Conservation (phyloP, 2,329 filamentous ascomycete species). For the Colletotrichum camelliae region DNA sequence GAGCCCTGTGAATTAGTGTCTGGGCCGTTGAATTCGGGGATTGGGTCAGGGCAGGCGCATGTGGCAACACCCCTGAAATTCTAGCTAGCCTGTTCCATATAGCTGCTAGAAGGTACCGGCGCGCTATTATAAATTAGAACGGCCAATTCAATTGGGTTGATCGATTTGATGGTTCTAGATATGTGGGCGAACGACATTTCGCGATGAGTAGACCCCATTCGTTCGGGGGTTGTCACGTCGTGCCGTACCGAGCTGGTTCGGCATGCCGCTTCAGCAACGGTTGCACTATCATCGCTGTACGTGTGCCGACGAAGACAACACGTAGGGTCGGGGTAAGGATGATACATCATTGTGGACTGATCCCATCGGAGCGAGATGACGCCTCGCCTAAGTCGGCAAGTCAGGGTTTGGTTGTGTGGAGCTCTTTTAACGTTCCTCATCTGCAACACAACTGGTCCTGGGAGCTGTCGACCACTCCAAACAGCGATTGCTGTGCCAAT, state of each 20-base stretch:
- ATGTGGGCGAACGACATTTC: not conserved
- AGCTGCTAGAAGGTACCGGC: not conserved
- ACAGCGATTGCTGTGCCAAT: not conserved
- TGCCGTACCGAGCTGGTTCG: not conserved
- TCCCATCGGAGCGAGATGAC: constrained; percentile 22
- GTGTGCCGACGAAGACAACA: not conserved
- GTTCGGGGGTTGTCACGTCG: not conserved
- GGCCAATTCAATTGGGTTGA: not conserved
- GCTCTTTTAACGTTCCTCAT: constrained; percentile 9
- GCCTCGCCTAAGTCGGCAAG: constrained; percentile 22
- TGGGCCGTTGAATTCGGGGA: constrained; percentile 12
- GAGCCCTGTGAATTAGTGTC: not conserved
- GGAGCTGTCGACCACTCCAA: not conserved
- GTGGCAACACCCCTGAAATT: not conserved
- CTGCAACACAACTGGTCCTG: not conserved
- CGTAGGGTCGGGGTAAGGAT: constrained; percentile 4
- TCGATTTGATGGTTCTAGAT: not conserved
- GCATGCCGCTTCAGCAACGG: not conserved
- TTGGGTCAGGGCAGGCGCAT: constrained; percentile 6
- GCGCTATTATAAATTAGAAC: not conserved
- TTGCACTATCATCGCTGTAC: not conserved
- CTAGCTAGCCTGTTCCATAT: not conserved
- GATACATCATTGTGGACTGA: constrained; percentile 25
- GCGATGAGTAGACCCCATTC: not conserved
- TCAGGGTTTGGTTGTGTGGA: constrained; percentile 12